These are phyloP conservation scores for Rhinocladiella similis DNA, from an alignment of 2,329 filamentous ascomycete species.

Conservation along the genomic window DNA sequence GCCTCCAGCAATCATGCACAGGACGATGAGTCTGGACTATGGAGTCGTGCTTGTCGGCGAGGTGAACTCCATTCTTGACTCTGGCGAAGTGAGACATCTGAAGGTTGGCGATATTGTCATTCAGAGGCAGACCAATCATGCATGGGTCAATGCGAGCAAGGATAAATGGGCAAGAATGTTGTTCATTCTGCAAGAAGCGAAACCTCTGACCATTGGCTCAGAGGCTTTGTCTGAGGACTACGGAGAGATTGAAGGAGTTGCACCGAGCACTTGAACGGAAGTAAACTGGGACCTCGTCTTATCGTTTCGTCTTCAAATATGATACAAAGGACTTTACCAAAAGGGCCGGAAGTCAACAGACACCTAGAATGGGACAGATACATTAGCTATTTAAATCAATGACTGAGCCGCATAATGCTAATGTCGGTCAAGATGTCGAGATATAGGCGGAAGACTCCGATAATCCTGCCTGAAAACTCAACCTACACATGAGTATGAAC, in stretches of 20 bases:
- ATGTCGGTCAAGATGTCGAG: too few species aligned
- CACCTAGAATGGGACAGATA: too few species aligned
- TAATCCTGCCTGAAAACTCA: too few species aligned
- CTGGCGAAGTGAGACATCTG: slow-evolving; percentile 48
- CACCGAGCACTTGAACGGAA: too few species aligned
- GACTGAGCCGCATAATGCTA: too few species aligned
- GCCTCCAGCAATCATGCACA: slow-evolving; percentile 47
- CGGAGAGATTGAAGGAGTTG: neutral
- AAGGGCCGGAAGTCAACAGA: too few species aligned
- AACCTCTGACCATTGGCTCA: slow-evolving; percentile 2
- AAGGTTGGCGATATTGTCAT: slow-evolving; percentile 54
- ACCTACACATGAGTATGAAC: too few species aligned
- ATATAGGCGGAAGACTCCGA: too few species aligned
- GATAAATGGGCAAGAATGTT: slow-evolving; percentile 18
- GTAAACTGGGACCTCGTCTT: too few species aligned
- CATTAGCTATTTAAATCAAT: too few species aligned
- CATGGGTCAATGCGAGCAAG: slow-evolving; percentile 38
- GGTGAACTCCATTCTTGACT: slow-evolving; percentile 52
- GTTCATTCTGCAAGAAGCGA: slow-evolving; percentile 16
- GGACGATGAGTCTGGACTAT: slow-evolving; percentile 56
- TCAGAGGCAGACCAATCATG: slow-evolving; percentile 47
- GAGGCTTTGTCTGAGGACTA: slow-evolving; percentile 14
- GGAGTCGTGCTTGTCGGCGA: slow-evolving; percentile 56
- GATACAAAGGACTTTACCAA: too few species aligned
- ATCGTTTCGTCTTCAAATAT: too few species aligned